A percentile compares a stretch with the other conserved stretches of the same genome.
These are phyloP conservation scores for Xylona heveae DNA, from an alignment of 495 filamentous ascomycete genomes.

Conservation along the genomic window DNA sequence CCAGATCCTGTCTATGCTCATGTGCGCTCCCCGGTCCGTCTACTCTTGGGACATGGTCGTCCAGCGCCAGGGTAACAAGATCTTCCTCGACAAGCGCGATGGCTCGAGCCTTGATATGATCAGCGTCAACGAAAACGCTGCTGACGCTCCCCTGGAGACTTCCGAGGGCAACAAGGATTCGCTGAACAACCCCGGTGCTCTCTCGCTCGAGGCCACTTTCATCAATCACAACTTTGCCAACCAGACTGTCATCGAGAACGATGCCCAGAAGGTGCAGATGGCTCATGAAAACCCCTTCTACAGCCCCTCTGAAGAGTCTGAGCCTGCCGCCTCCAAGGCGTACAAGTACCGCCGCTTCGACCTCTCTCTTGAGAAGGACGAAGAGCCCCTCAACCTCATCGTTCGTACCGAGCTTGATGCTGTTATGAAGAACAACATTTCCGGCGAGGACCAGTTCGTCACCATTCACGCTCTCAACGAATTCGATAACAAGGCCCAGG, in stretches of 20 bases:
- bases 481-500: constrained; percentile 93
- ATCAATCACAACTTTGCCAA: constrained; percentile 99
- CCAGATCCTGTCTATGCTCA: constrained; percentile 94
- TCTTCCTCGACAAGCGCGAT: constrained; percentile 96
- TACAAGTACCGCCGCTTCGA: constrained; percentile 98
- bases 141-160: constrained; percentile 77
- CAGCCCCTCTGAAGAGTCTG: constrained; percentile 77
- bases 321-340: constrained; percentile 79
- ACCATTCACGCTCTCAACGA: constrained; percentile 95
- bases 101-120: constrained; percentile 87
- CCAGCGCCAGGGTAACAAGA: constrained; percentile 71
- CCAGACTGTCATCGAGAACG: constrained; percentile 72
- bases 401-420: constrained; percentile 95
- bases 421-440: constrained; percentile 78
- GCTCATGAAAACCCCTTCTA: constrained; percentile 90
- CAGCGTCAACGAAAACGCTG: constrained; percentile 97
- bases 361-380: constrained; percentile 70
- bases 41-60: constrained; percentile 98
- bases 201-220: constrained; percentile 91
- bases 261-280: constrained; percentile 58
- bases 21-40: constrained; percentile 87
- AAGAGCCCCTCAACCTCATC: constrained; percentile 77
- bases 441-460: constrained; percentile 69
- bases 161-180: constrained; percentile 83
- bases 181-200: constrained; percentile 76